Evolutionary conservation across 345 rosid species (phyloP).

Genomic region (Hibiscus mutabilis): DNA sequence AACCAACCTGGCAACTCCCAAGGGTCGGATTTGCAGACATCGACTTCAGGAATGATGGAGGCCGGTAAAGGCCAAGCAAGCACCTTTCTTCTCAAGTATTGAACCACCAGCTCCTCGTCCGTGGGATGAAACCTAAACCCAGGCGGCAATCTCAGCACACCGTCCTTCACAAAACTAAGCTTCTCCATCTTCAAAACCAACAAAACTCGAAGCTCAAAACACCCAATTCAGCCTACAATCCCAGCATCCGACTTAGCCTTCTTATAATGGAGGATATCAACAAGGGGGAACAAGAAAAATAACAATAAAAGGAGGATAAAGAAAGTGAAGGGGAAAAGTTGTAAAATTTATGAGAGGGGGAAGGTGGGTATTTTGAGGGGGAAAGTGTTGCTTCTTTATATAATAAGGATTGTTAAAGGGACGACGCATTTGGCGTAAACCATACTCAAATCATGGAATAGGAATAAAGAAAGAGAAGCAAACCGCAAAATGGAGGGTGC

Average conservation of each 20-base stretch:
- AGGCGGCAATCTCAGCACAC: constrained; percentile 66
- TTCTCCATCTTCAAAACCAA: constrained; percentile 37
- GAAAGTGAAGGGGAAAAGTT: neutral
- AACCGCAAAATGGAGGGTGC: neutral
- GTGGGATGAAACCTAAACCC: constrained; percentile 93
- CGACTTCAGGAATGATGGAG: constrained; percentile 76
- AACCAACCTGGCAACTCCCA: constrained; percentile 86
- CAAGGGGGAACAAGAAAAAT: constrained; percentile 4
- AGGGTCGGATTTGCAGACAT: constrained; percentile 84
- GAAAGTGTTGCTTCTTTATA: constrained; percentile 35
- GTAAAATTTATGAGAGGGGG: neutral
- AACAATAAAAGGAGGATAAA: neutral
- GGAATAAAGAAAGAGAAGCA: too few species aligned
- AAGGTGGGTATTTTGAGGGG: constrained; percentile 17
- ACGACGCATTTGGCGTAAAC: constrained; percentile 60
- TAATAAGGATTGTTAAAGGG: constrained; percentile 27
- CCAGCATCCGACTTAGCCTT: neutral
- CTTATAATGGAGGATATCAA: neutral
- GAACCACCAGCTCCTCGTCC: constrained; percentile 57
- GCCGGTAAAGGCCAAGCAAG: constrained; percentile 67
- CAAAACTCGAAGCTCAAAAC: neutral
- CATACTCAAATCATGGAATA: constrained; percentile 34
- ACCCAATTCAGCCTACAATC: constrained; percentile 3
- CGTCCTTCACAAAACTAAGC: constrained; percentile 45
- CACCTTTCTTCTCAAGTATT: constrained; percentile 4